Evolutionary conservation across 441 rosid species (phyloP), one percentile per base, ranked within the genome.

Genomic region (Isatis lusitanica): DNA sequence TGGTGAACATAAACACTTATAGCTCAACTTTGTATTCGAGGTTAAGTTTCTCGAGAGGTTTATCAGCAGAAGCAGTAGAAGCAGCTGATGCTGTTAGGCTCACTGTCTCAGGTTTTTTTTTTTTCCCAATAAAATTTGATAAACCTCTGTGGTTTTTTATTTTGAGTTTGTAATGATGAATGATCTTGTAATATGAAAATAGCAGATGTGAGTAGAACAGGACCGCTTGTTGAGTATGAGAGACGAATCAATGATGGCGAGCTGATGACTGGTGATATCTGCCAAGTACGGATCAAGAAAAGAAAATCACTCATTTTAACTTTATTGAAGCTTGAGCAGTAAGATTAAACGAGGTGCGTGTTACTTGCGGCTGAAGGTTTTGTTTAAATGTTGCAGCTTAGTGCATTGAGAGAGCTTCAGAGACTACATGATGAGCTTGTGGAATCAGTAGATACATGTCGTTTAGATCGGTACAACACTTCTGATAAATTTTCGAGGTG

Each of bases 191-290:
- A 36, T 24, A 11, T 56, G 77, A 70, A 70, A 33, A 56, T 62
- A 70, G 77, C 84, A 91, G 98, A 88, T 70, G 82, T 52, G 67
- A 79, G 56, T 24, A 78, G 67, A 76, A 90, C 74, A 36, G 99
- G 99, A 44, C 99, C 99, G 0, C 85, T 88, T 26, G 88, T 93
- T 59, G 99, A 92, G 88, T 95, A 95, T 73, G 88, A 88, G 59
- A 84, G 91, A 78, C 81, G 95, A 80, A 91, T 93, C 76, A 86
- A 78, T 50, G 84, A 82, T 0, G 90, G 98, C 58, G 98, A 93
- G 16, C 98, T 95, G 51, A 60, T 87, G 80, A 97, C 90, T 79
- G 98, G 98, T 58, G 99, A 95, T 81, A 62, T 50, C 43, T 90
- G 93, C 76, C 99, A 93, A 91, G 98, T 94, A 33, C 4, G 68